These are phyloP conservation scores for Pichia phayaonensis DNA, from an alignment of 805 yeast species.

Conservation along the genomic window DNA sequence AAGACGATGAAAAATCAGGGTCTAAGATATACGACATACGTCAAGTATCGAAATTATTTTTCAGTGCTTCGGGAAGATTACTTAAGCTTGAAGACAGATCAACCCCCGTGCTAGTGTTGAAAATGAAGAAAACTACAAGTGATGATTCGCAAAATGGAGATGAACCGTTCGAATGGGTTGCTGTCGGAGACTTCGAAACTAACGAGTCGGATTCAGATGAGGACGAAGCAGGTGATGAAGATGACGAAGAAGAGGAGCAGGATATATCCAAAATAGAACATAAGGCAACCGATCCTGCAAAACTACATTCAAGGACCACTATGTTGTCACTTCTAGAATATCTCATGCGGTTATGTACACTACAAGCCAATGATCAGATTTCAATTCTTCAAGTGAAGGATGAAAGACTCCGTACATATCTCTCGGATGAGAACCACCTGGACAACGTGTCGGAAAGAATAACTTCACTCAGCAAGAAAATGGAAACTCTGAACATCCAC, in stretches of 20 bases:
- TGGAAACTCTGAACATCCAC: conserved; percentile 3
- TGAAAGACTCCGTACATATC: conserved; percentile 53
- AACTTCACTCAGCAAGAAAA: conserved; percentile 1
- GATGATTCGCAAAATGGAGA: background rate
- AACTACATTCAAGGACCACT: conserved; percentile 4
- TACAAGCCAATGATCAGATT: conserved; percentile 53
- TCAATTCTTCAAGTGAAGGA: conserved; percentile 52
- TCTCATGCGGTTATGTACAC: conserved; percentile 46
- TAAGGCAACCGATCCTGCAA: conserved; percentile 15
- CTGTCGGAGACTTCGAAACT: conserved; percentile 37
- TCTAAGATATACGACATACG: conserved; percentile 30
- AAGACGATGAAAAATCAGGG: conserved; percentile 39
- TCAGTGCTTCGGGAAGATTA: conserved; percentile 62
- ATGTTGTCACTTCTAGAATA: conserved; percentile 57
- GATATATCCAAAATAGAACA: background rate
- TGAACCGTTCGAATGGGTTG: conserved; percentile 39
- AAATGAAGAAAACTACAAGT: conserved; percentile 27
- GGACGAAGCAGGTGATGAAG: conserved; percentile 21
- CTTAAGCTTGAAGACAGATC: conserved; percentile 54
- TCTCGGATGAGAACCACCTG: conserved; percentile 44
- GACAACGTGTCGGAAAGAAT: background rate
- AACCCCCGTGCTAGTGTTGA: conserved; percentile 61
- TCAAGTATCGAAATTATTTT: conserved; percentile 46
- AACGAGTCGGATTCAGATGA: conserved; percentile 27
- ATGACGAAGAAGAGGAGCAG: conserved; percentile 20